Evolutionary conservation across 2,329 filamentous ascomycete species (phyloP).

Genomic region (Nothophaeocryptopus gaeumannii): DNA sequence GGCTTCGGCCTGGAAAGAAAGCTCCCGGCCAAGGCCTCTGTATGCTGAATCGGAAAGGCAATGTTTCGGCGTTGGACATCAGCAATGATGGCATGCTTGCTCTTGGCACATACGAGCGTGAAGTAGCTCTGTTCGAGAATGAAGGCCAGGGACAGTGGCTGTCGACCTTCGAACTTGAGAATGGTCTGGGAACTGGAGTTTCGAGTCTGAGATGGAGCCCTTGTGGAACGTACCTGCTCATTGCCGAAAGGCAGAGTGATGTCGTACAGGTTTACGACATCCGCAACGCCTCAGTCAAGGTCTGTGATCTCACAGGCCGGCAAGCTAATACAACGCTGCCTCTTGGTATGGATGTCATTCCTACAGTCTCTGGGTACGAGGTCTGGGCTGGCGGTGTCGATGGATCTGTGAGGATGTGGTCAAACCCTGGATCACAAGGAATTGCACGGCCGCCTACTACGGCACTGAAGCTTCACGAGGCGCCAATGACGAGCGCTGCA

Average conservation of each 20-base stretch:
- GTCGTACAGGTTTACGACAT: conserved; percentile 59
- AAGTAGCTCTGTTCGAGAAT: conserved; percentile 55
- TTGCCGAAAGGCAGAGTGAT: conserved; percentile 57
- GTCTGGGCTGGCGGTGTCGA: conserved; percentile 60
- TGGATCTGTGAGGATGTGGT: conserved; percentile 50
- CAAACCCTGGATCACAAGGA: conserved; percentile 41
- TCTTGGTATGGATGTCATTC: conserved; percentile 54
- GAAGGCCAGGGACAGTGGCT: conserved; percentile 50
- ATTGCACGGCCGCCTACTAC: conserved; percentile 44
- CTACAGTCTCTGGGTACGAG: conserved; percentile 44
- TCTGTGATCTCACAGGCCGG: conserved; percentile 49
- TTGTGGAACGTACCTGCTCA: conserved; percentile 57
- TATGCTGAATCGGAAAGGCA: conserved; percentile 55
- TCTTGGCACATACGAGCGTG: conserved; percentile 56
- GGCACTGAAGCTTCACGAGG: conserved; percentile 46
- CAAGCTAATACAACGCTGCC: conserved; percentile 52
- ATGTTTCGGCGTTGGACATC: conserved; percentile 52
- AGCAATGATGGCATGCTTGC: conserved; percentile 52
- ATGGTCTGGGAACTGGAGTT: conserved; percentile 50
- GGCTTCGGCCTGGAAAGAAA: conserved; percentile 36
- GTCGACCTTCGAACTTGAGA: conserved; percentile 45
- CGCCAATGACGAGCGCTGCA: conserved; percentile 45
- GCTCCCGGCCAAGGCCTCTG: conserved; percentile 37
- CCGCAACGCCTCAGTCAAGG: conserved; percentile 50
- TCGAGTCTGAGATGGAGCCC: conserved; percentile 58